A percentile compares a stretch with the other conserved stretches of the same genome.
These are phyloP conservation scores for Penicillium bialowiezense DNA, from an alignment of 495 filamentous ascomycete genomes.

Conservation along the genomic window DNA sequence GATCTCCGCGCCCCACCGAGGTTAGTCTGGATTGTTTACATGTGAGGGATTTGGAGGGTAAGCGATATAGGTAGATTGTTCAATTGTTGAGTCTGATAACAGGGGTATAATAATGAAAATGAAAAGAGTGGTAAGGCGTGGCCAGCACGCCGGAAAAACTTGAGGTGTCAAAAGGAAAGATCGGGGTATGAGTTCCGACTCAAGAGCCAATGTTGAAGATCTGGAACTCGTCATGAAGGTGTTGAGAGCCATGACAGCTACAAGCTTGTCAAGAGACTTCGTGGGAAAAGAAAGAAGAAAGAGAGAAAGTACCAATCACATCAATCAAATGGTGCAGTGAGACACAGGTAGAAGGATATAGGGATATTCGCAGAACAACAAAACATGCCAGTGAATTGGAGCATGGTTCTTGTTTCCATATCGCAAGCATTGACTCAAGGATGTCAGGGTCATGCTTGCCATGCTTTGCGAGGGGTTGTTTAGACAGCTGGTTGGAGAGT, in stretches of 20 bases:
- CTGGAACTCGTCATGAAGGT: neutral
- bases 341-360: too few species aligned
- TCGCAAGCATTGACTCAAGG: too few species aligned
- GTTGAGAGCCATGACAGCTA: neutral
- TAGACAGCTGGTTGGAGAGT: too few species aligned
- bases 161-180: neutral
- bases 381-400: neutral
- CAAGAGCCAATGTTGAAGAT: conserved; percentile 3
- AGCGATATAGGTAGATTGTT: too few species aligned
- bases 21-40: neutral
- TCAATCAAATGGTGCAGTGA: neutral
- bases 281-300: too few species aligned
- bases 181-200: neutral
- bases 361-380: neutral
- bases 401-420: neutral
- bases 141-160: neutral
- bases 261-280: too few species aligned
- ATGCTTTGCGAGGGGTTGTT: too few species aligned
- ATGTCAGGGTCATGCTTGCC: too few species aligned
- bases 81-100: too few species aligned
- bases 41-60: neutral
- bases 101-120: neutral
- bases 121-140: conserved; percentile 5
- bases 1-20: neutral
- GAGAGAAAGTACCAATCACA: too few species aligned